phyloP scores from a whole-genome alignment of 2,329 filamentous ascomycete species.

The Mycocentrospora acerina region DNA sequence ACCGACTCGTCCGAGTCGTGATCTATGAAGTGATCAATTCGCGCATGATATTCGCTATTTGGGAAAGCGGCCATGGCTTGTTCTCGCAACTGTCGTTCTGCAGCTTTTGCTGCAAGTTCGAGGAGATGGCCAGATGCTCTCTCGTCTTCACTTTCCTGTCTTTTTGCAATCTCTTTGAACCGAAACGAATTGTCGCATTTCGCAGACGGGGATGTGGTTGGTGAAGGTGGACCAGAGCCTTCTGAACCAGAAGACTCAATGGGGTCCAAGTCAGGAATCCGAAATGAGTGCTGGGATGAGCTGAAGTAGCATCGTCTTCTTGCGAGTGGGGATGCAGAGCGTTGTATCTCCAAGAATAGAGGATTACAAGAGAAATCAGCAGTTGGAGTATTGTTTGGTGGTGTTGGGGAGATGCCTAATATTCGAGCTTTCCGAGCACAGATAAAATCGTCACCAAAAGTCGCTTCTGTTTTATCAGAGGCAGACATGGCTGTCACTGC shows the following conservation, averaged over 20 bases:
- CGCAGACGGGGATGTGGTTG: conserved; percentile 48
- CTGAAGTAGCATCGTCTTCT: conserved; percentile 38
- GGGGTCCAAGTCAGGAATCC: conserved; percentile 61
- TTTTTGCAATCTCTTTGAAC: conserved; percentile 57
- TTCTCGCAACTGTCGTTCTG: conserved; percentile 77
- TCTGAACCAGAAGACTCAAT: conserved; percentile 64
- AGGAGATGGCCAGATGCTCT: conserved; percentile 75
- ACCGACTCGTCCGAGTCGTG: conserved; percentile 54
- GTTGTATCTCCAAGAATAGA: conserved; percentile 39
- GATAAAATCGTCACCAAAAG: conserved; percentile 48
- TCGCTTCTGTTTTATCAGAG: conserved; percentile 72
- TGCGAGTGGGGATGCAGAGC: conserved; percentile 33
- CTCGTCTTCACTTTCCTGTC: conserved; percentile 70
- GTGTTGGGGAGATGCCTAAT: conserved; percentile 53
- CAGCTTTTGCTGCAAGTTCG: conserved; percentile 75
- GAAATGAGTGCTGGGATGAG: conserved; percentile 57
- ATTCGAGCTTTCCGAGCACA: conserved; percentile 37
- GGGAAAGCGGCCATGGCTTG: conserved; percentile 75
- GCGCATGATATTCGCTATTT: conserved; percentile 68
- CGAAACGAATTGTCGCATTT: conserved; percentile 52
- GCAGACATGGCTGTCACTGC: conserved; percentile 62
- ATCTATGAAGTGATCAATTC: conserved; percentile 70
- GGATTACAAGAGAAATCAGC: conserved; percentile 34
- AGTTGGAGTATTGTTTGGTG: conserved; percentile 41
- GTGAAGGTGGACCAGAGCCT: conserved; percentile 49